Evolutionary conservation across 495 filamentous ascomycete species (phyloP), one percentile per base, ranked within the genome.

Genomic region (Lindgomyces ingoldianus): DNA sequence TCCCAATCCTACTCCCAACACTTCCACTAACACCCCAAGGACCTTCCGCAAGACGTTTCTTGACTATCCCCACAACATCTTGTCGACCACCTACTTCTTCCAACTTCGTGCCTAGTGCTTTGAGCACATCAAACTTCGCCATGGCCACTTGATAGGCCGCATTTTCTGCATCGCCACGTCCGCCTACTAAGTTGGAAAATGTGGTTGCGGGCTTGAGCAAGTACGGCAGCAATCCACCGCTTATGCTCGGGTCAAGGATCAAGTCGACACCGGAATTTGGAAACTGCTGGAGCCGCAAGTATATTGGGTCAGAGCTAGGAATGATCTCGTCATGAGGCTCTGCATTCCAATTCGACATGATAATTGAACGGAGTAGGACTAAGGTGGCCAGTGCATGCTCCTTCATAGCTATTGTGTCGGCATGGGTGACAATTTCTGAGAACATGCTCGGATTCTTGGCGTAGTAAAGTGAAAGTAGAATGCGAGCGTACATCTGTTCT

Each of bases 131-230:
- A 66, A 82, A 82, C 68, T 86, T 87, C 2, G 83, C 82, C 21
- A 76, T 80, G 3, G 83, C 85, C 44, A 88, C 76, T 62, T 81
- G 79, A 77, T 84, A 88, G 4, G 84, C 82, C 0, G 80, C 78
- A 65, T 77, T 83, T 62, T 87, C 83, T 12, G 80, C 72, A 61
- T 86, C 84, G 1, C 82, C 84, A 2, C 80, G 78, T 24, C 84
- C 84, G 14, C 83, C 82, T 0, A 85, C 83, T 46, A 85, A 79
- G 30, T 83, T 84, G 21, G 80, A 77, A 47, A 84, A 85, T 1
- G 79, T 81, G 25, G 82, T 79, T 12, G 85, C 79, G 14, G 83
- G 84, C 47, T 80, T 81, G 57, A 88, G 81, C 1, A 89, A 76
- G 68, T 82, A 87, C 0, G 84, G 84, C 4, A 87, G 70, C 4